Conservation (phyloP, 208 protist genomes). For the Crithidia fasciculata region DNA sequence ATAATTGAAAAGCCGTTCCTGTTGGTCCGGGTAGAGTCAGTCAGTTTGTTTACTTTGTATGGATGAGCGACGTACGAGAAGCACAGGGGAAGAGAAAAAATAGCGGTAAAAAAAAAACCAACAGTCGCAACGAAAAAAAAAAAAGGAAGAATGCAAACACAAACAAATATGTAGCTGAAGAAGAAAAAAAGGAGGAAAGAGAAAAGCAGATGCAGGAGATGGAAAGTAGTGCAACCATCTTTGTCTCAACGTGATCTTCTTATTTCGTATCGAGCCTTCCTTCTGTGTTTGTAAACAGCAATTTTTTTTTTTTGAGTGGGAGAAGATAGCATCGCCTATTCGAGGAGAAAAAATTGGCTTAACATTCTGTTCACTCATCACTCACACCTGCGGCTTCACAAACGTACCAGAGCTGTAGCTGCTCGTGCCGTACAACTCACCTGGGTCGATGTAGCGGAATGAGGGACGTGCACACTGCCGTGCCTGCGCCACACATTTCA, state of each 20-base stretch:
- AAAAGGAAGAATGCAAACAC: neutral
- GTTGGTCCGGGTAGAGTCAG: no score
- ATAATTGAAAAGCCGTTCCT: no score
- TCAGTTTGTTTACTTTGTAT: no score
- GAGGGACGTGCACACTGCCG: neutral
- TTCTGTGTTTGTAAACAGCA: no score
- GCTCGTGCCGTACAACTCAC: slow-evolving; percentile 25
- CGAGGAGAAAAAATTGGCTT: neutral
- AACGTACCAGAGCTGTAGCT: slow-evolving; percentile 16
- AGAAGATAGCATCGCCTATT: neutral
- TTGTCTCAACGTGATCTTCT: no score
- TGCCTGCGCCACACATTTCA: slow-evolving; percentile 16
- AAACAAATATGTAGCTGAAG: neutral
- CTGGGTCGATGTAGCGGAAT: slow-evolving; percentile 23
- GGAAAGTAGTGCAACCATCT: neutral
- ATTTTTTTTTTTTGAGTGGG: neutral
- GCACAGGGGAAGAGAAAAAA: no score
- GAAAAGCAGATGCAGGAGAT: neutral
- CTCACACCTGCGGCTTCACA: neutral
- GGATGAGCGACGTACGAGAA: no score
- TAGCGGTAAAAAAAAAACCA: neutral
- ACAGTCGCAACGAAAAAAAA: neutral
- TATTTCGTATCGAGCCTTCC: no score
- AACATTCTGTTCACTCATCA: neutral
- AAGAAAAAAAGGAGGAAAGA: neutral